phyloP scores from a whole-genome alignment of 331 rosid genomes.

The Quercus tomentella region DNA sequence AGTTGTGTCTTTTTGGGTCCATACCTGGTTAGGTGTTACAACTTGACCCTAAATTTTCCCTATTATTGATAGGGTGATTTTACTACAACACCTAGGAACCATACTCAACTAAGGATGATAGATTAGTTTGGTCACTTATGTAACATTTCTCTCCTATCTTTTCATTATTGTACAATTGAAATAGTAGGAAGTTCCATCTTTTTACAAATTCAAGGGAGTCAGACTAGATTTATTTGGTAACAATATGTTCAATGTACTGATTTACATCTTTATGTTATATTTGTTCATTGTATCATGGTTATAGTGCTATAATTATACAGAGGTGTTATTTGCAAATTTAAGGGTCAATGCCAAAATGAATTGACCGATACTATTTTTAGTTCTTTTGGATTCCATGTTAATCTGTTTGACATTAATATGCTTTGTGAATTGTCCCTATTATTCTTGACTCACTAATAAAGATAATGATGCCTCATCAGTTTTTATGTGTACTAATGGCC shows the following conservation, averaged over 20 bases:
- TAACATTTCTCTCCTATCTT: no score
- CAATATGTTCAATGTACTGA: not conserved
- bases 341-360: not conserved
- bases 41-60: no score
- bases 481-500: slow-evolving; percentile 38
- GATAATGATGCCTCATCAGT: slow-evolving; percentile 40
- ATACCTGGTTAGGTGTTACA: no score
- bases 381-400: not conserved
- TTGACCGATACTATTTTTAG: not conserved
- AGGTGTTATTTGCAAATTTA: not conserved
- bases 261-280: not conserved
- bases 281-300: not conserved
- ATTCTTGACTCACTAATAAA: slow-evolving; percentile 3
- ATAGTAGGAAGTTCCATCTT: no score
- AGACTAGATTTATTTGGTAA: not conserved
- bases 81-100: no score
- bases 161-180: no score
- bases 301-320: not conserved
- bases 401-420: not conserved
- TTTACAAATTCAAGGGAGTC: not conserved
- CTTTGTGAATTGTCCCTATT: not conserved
- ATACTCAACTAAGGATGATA: no score
- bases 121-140: no score
- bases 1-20: no score
- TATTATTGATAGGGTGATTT: no score